Base-by-base conservation (phyloP, 192 early-diverging fungal species). In the Coemansia biformis region DNA sequence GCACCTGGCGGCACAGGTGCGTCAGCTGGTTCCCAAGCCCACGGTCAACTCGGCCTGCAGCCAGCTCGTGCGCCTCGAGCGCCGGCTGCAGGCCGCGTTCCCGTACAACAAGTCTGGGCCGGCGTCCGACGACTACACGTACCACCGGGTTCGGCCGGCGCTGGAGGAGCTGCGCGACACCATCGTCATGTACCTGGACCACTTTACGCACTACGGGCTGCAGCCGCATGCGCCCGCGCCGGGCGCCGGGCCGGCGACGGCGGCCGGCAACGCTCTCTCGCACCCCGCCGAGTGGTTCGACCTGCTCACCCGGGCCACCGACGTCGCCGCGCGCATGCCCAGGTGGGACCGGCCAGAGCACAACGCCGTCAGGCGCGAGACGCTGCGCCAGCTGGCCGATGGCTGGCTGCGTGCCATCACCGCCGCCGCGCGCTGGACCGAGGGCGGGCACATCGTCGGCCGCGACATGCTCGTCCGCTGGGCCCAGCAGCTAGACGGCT, bases 81-180 rank as follows among this genome's bases (percentile, higher is more conserved):
- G 84, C 52, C 75, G 78, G 24, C 63, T 96, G 39, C 64, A 78
- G 43, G 84, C 83, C 3, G 78, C 84, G 4, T 94, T 92, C 63
- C 93, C 93, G 0, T 98, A 95, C 77, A 86, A 79, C 46, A 83
- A 86, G 54, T 77, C 78, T 35, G 93, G 92, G 13, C 79, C 81
- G 16, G 54, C 63, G 1, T 69, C 77, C 21, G 91, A 94, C 64
- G 87, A 90, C 65, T 98, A 98, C 67, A 81, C 90, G 6, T 95
- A 83, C 69, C 84, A 87, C 61, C 78, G 95, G 46, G 89, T 95
- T 35, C 77, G 81, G 51, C 81, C 85, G 34, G 70, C 76, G 8
- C 63, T 96, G 17, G 64, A 77, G 3, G 90, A 95, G 46, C 74
- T 94, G 30, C 77, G 81, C 66, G 81, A 83, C 45, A 83, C 80